Evolutionary conservation across 106 monocot genomes (phyloP).

Genomic region (Acanthochlamys bracteata): DNA sequence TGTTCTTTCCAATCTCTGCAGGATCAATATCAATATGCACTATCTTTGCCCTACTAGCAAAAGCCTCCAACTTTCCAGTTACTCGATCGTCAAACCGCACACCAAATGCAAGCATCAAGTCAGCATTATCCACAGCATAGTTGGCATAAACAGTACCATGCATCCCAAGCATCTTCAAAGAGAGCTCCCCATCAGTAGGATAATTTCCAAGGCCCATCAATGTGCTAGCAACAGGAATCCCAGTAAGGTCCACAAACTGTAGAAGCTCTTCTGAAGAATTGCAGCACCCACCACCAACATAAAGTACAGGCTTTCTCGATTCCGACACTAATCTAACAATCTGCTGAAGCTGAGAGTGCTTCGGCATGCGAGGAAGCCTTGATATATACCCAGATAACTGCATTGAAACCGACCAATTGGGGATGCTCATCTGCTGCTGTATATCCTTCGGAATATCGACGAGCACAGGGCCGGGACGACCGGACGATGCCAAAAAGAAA

Average conservation of each 20-base stretch:
- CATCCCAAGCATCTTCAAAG: slow-evolving; percentile 88
- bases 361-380: slow-evolving; percentile 57
- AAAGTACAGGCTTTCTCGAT: slow-evolving; percentile 52
- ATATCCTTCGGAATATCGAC: slow-evolving; percentile 90
- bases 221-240: slow-evolving; percentile 78
- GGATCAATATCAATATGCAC: slow-evolving; percentile 94
- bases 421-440: slow-evolving; percentile 78
- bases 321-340: slow-evolving; percentile 49
- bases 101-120: slow-evolving; percentile 86
- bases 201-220: slow-evolving; percentile 82
- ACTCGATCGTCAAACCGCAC: slow-evolving; percentile 93
- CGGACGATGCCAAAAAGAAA: slow-evolving; percentile 70
- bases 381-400: slow-evolving; percentile 50
- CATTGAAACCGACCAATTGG: slow-evolving; percentile 38
- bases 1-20: slow-evolving; percentile 95
- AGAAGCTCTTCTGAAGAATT: slow-evolving; percentile 52
- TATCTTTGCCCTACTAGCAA: slow-evolving; percentile 83
- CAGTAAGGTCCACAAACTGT: slow-evolving; percentile 59
- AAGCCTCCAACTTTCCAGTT: slow-evolving; percentile 81
- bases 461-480: slow-evolving; percentile 81
- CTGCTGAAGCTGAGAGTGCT: slow-evolving; percentile 33
- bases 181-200: slow-evolving; percentile 42
- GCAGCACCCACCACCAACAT: slow-evolving; percentile 78
- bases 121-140: slow-evolving; percentile 69
- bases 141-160: slow-evolving; percentile 90